Percentiles rank a stretch among this genome's conserved stretches.
Evolutionary conservation across 192 early-diverging fungal genomes (phyloP).

Genomic region (Gryganskiella cystojenkinii): DNA sequence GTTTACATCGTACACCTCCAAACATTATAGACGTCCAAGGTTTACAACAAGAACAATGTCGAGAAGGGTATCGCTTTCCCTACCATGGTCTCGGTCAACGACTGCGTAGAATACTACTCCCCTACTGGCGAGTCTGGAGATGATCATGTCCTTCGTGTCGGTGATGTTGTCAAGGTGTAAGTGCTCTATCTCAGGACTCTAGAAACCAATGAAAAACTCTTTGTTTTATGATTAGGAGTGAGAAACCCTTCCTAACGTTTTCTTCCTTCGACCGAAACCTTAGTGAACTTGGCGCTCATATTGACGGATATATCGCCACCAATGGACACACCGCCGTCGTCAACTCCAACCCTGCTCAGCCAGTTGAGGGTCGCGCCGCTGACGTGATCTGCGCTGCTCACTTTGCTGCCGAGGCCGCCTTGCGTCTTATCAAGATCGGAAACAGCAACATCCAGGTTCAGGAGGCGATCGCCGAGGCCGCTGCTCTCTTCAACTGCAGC

Average conservation of each 20-base stretch:
- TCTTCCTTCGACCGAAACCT: not conserved
- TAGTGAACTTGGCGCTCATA: slow-evolving; percentile 88
- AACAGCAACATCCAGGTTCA: slow-evolving; percentile 66
- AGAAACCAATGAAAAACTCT: too few species aligned
- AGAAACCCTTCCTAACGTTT: not conserved
- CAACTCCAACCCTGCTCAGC: slow-evolving; percentile 66
- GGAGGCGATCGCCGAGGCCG: slow-evolving; percentile 68
- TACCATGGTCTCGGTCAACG: slow-evolving; percentile 86
- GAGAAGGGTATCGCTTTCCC: slow-evolving; percentile 87
- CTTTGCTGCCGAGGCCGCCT: slow-evolving; percentile 82
- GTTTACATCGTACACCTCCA: not conserved
- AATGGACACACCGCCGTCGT: slow-evolving; percentile 87
- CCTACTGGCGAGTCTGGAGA: slow-evolving; percentile 67
- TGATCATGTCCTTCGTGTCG: slow-evolving; percentile 70
- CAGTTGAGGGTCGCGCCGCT: slow-evolving; percentile 74
- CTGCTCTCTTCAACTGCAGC: slow-evolving; percentile 71
- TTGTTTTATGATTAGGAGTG: not conserved
- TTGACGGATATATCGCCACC: slow-evolving; percentile 90
- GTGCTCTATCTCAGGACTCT: too few species aligned
- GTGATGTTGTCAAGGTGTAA: slow-evolving; percentile 91
- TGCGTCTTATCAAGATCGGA: slow-evolving; percentile 84
- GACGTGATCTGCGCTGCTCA: slow-evolving; percentile 88
- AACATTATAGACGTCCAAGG: slow-evolving; percentile 59
- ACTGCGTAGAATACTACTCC: slow-evolving; percentile 80
- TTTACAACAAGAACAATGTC: slow-evolving; percentile 65